Percentiles rank a stretch among this genome's conserved stretches.
Evolutionary conservation across 2,329 filamentous ascomycete genomes (phyloP).

Genomic region (Chrysosporium keratinophilum): DNA sequence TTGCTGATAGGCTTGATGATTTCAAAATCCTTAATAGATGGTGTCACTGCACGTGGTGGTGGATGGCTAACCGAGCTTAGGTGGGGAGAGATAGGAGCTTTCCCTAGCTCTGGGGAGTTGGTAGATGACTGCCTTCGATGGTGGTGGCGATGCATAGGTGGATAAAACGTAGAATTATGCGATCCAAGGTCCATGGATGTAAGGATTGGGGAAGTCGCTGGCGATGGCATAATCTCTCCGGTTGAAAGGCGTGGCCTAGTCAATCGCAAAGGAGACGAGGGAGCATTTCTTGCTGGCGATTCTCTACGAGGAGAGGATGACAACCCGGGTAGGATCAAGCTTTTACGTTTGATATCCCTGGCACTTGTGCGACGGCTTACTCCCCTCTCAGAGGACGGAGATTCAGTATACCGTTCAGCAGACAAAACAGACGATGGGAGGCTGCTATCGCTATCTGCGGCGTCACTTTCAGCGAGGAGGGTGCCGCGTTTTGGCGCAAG

Average conservation of each 20-base stretch:
- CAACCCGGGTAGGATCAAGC: constrained; percentile 69
- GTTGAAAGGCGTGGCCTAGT: constrained; percentile 64
- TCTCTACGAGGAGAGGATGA: constrained; percentile 71
- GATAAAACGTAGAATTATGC: constrained; percentile 43
- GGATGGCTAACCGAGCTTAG: constrained; percentile 67
- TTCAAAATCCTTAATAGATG: constrained; percentile 98
- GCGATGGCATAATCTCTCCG: constrained; percentile 56
- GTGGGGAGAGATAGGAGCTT: constrained; percentile 71
- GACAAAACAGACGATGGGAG: constrained; percentile 69
- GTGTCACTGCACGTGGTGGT: constrained; percentile 77
- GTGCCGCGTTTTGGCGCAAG: constrained; percentile 61
- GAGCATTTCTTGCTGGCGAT: constrained; percentile 71
- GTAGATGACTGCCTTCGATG: constrained; percentile 88
- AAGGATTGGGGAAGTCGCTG: constrained; percentile 80
- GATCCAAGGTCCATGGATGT: constrained; percentile 58
- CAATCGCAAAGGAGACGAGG: constrained; percentile 78
- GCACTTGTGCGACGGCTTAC: constrained; percentile 67
- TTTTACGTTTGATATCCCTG: constrained; percentile 74
- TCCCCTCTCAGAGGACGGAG: constrained; percentile 77
- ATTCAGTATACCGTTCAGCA: constrained; percentile 66
- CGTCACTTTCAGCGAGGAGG: constrained; percentile 73
- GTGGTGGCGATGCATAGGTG: constrained; percentile 47
- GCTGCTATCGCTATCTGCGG: constrained; percentile 79
- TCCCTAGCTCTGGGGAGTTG: constrained; percentile 59
- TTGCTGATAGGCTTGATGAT: constrained; percentile 99